Percentiles rank a stretch among this genome's conserved stretches.
These are phyloP conservation scores for Venturia aucupariae DNA, from an alignment of 2,329 filamentous ascomycete genomes.

Conservation along the genomic window DNA sequence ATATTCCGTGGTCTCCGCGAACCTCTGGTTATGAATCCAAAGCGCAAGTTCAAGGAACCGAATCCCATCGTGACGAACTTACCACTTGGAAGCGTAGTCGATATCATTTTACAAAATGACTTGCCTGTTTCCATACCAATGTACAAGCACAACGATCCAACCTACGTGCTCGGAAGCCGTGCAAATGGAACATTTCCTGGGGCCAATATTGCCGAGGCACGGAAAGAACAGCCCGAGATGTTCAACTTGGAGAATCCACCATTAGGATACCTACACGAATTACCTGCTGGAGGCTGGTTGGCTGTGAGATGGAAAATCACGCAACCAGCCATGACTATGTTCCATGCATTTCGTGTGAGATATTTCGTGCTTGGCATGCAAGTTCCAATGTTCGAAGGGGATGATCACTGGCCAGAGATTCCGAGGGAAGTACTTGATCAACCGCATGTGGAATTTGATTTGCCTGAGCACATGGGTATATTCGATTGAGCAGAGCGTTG, in stretches of 20 bases:
- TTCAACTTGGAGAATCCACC: constrained; percentile 16
- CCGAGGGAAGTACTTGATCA: constrained; percentile 15
- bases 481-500: constrained; percentile 15
- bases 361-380: constrained; percentile 19
- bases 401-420: constrained; percentile 18
- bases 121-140: constrained; percentile 16
- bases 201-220: constrained; percentile 12
- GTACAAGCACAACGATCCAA: constrained; percentile 20
- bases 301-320: constrained; percentile 18
- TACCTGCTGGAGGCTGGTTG: constrained; percentile 18
- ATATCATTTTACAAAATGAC: constrained; percentile 18
- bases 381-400: constrained; percentile 18
- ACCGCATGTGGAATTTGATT: constrained; percentile 18
- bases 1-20: constrained; percentile 17
- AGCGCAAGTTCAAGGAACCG: constrained; percentile 15
- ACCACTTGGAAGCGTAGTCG: constrained; percentile 17
- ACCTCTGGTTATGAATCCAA: constrained; percentile 15
- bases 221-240: background rate
- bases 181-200: constrained; percentile 15
- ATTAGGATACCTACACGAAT: constrained; percentile 18
- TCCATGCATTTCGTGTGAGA: constrained; percentile 17
- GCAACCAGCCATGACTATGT: constrained; percentile 18
- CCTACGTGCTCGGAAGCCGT: constrained; percentile 16
- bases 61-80: constrained; percentile 16
- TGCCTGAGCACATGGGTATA: constrained; percentile 17